Evolutionary conservation across 768 basidiomycete species (phyloP).

Genomic region (Rhodotorula taiwanensis): DNA sequence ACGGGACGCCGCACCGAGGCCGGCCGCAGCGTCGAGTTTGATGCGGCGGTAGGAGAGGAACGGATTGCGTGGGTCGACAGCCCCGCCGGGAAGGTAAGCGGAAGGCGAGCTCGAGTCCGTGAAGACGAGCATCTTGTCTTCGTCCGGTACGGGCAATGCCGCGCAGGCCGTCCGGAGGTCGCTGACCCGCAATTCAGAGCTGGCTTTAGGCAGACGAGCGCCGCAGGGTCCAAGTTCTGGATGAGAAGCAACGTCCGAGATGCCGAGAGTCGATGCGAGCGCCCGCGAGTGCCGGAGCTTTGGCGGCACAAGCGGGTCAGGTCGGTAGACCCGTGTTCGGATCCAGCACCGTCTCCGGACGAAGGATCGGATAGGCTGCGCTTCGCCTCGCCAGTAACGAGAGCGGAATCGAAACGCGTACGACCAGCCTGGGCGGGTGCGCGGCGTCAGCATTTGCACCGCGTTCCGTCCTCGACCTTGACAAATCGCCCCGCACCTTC

Average conservation of each 20-base stretch:
- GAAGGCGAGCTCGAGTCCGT: neutral
- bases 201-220: no score
- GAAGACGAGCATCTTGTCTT: neutral
- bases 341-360: constrained; percentile 25
- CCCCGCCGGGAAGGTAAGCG: neutral
- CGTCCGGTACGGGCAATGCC: neutral
- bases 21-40: neutral
- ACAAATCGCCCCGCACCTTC: no score
- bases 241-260: neutral
- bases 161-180: constrained; percentile 2
- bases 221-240: neutral
- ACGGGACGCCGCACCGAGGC: neutral
- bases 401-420: constrained; percentile 31
- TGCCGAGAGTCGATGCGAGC: neutral
- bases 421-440: constrained; percentile 11
- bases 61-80: neutral
- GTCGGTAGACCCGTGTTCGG: constrained; percentile 23
- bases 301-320: neutral
- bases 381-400: constrained; percentile 30
- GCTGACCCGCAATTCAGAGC: neutral
- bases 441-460: no score
- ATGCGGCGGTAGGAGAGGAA: constrained; percentile 7
- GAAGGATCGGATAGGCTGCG: constrained; percentile 10
- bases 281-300: neutral
- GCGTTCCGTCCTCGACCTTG: no score